phyloP scores from a whole-genome alignment of 352 stramenopile species.

The Bremia lactucae region DNA sequence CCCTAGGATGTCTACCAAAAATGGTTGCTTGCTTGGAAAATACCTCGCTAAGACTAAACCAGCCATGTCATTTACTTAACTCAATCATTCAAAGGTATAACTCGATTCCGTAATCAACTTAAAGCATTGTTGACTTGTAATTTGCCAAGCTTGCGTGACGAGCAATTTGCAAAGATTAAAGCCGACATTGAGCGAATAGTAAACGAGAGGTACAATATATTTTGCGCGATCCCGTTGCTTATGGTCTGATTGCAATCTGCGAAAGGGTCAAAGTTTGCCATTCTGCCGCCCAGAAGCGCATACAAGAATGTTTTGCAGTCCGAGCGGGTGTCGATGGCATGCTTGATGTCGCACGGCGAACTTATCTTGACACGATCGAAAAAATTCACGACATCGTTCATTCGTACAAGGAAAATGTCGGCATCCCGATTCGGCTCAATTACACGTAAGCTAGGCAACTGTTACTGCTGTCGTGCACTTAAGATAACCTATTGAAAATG shows the following conservation, averaged over 20 bases:
- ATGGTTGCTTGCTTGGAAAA: constrained; percentile 40
- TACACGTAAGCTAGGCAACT: constrained; percentile 72
- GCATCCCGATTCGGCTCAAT: constrained; percentile 53
- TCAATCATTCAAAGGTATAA: constrained; percentile 52
- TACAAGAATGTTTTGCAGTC: constrained; percentile 80
- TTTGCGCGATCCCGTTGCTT: background rate
- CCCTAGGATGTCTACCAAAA: constrained; percentile 51
- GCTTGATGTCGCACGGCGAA: constrained; percentile 71
- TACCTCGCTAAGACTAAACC: constrained; percentile 20
- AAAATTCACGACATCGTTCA: constrained; percentile 71
- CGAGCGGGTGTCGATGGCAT: constrained; percentile 74
- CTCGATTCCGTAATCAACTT: background rate
- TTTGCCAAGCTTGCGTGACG: constrained; percentile 31
- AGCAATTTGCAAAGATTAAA: constrained; percentile 42
- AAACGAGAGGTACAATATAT: constrained; percentile 48
- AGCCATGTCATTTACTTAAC: constrained; percentile 35
- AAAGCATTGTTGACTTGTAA: constrained; percentile 4
- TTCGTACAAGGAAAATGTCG: constrained; percentile 60
- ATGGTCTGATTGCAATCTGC: background rate
- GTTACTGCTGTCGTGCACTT: background rate
- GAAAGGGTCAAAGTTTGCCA: constrained; percentile 50
- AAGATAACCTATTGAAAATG: background rate
- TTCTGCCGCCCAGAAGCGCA: constrained; percentile 67
- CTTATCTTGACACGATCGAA: constrained; percentile 76
- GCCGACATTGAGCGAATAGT: constrained; percentile 63